Percentiles rank a stretch among this genome's conserved stretches.
These are phyloP conservation scores for Coprinopsis cinerea DNA, from an alignment of 768 basidiomycete genomes.

Conservation along the genomic window DNA sequence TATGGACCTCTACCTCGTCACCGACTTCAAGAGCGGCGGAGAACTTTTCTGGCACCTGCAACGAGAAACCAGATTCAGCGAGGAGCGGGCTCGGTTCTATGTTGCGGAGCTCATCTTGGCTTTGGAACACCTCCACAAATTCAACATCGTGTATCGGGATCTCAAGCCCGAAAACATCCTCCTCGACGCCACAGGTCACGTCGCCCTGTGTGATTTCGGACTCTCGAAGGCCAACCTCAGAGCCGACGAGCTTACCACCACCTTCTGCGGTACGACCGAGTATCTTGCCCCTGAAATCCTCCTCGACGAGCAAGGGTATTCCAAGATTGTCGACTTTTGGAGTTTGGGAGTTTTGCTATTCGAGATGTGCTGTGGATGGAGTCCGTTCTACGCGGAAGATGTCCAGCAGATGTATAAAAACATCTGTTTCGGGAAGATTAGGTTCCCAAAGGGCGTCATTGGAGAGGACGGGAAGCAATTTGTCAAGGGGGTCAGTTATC, in stretches of 20 bases:
- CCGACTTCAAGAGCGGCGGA: slow-evolving; percentile 98
- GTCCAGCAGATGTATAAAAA: slow-evolving; percentile 99
- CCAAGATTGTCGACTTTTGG: slow-evolving; percentile 99
- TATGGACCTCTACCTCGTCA: slow-evolving; percentile 89
- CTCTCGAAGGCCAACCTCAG: slow-evolving; percentile 94
- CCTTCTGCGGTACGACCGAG: slow-evolving; percentile 98
- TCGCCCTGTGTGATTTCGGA: slow-evolving; percentile 97
- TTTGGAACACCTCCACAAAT: slow-evolving; percentile 95
- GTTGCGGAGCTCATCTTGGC: slow-evolving; percentile 94
- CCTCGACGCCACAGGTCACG: slow-evolving; percentile 95
- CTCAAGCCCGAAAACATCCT: slow-evolving; percentile 99
- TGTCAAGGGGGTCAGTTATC: slow-evolving; percentile 84
- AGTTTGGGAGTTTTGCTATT: slow-evolving; percentile 92
- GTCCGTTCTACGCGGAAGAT: slow-evolving; percentile 98
- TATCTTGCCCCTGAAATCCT: slow-evolving; percentile 99
- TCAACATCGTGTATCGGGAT: slow-evolving; percentile 93
- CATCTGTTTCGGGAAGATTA: slow-evolving; percentile 97
- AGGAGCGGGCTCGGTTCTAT: slow-evolving; percentile 94
- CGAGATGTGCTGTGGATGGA: slow-evolving; percentile 99
- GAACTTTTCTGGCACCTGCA: slow-evolving; percentile 99
- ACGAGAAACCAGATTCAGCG: slow-evolving; percentile 87
- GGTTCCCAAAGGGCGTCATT: slow-evolving; percentile 95
- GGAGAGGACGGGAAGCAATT: slow-evolving; percentile 98
- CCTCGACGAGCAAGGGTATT: slow-evolving; percentile 96
- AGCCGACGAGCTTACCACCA: slow-evolving; percentile 94